Base-by-base conservation (phyloP, 169 alveolate species). In the Plasmodium falciparum region DNA sequence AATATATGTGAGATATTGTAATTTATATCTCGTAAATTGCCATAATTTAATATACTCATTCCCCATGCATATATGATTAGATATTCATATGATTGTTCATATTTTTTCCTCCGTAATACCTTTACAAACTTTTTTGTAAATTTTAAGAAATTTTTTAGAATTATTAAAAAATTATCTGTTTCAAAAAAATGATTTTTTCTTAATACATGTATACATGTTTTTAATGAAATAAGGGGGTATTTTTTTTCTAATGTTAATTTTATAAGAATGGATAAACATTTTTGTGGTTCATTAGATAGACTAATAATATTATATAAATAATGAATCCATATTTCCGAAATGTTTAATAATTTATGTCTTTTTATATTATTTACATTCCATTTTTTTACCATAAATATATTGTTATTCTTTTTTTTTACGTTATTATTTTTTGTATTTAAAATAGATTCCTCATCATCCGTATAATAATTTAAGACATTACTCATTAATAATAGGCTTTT, bases 21-120 rank as follows among this genome's bases (percentile, higher is more conserved):
- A 15, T 69, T 67, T 17, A 80, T 71, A 17, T 80, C 90, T 67
- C 15, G 20, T 65, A 80, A 49, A 56, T 80, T 80, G 13, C 90
- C 59, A 29, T 67, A 80, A 54, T 73, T 67, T 69, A 80, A 61
- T 56, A 69, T 54, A 58, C 90, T 62, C 39, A 80, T 33, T 24
- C 90, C 83, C 90, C 90, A 80, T 56, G 74, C 83, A 62, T 63
- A 80, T 24, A 67, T 58, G n/a, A 80, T 80, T 7, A 59, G 49
- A 47, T 43, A 24, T 49, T 67, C 90, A 71, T 80, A 71, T 59
- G 47, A 62, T 7, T 39, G 39, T n/a, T 33, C 17, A 20, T 17
- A 63, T 56, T 52, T 20, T 17, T 69, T 67, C 50, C 69, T 50
- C 17, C n/a, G 49, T 39, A 80, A 26, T 12, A 56, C 70, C 17